Conservation (phyloP, 176 grass and related monocot species). For the Oryza punctata region DNA sequence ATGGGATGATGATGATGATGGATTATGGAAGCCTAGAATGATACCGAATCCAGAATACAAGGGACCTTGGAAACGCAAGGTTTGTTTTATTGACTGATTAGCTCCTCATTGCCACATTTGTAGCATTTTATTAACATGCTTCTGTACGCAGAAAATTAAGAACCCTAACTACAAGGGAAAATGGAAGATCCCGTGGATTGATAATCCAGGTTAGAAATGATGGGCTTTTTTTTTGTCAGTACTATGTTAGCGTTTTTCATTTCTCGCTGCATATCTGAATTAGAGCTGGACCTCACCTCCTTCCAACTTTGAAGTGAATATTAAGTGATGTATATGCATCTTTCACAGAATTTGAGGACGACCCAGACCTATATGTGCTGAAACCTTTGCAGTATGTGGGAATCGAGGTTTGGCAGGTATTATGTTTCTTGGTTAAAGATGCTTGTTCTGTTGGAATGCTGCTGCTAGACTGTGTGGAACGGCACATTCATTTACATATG, state of each 20-base stretch:
- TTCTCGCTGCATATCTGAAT: slow-evolving; percentile 8
- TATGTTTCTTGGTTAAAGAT: not conserved
- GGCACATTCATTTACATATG: not conserved
- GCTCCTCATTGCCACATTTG: not conserved
- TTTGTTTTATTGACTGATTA: slow-evolving; percentile 39
- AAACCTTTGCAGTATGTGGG: slow-evolving; percentile 89
- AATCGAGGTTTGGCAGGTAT: slow-evolving; percentile 99
- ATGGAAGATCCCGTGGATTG: slow-evolving; percentile 99
- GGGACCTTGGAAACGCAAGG: slow-evolving; percentile 92
- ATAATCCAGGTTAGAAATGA: slow-evolving; percentile 80
- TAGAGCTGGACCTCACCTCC: slow-evolving; percentile 20
- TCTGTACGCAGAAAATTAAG: slow-evolving; percentile 86
- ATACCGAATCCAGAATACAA: slow-evolving; percentile 95
- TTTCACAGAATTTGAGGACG: slow-evolving; percentile 95
- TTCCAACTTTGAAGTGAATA: not conserved
- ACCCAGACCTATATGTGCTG: slow-evolving; percentile 94
- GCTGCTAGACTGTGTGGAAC: not conserved
- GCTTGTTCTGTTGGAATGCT: not conserved
- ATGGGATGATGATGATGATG: slow-evolving; percentile 97
- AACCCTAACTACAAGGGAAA: slow-evolving; percentile 99
- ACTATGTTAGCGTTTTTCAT: slow-evolving; percentile 5
- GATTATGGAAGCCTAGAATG: slow-evolving; percentile 85
- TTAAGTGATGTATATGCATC: slow-evolving; percentile 7
- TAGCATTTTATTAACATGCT: slow-evolving; percentile 26
- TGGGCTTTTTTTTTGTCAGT: not conserved